A percentile compares a stretch with the other conserved stretches of the same genome.
These are phyloP conservation scores for Camillea tinctor DNA, from an alignment of 2,329 filamentous ascomycete genomes.

Conservation along the genomic window DNA sequence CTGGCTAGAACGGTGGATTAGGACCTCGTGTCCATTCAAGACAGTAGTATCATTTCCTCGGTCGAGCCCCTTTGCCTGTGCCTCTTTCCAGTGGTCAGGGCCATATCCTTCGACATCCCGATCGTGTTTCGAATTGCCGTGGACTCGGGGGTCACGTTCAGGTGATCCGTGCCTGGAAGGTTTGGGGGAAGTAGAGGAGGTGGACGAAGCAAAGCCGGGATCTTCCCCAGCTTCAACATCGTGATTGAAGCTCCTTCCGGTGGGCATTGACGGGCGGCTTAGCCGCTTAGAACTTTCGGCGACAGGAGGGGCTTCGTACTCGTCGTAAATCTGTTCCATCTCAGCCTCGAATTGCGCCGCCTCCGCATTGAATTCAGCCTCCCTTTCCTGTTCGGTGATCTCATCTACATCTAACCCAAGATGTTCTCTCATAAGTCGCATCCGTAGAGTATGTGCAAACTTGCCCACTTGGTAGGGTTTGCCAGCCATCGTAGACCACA, in stretches of 20 bases:
- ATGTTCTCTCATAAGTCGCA: slow-evolving; percentile 95
- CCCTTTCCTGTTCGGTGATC: slow-evolving; percentile 75
- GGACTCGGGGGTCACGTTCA: slow-evolving; percentile 53
- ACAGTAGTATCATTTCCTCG: slow-evolving; percentile 70
- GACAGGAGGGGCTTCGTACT: slow-evolving; percentile 29
- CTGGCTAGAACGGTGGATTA: slow-evolving; percentile 48
- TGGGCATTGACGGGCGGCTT: slow-evolving; percentile 13
- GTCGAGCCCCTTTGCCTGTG: slow-evolving; percentile 59
- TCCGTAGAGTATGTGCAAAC: slow-evolving; percentile 88
- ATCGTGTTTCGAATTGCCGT: slow-evolving; percentile 60
- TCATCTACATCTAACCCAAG: slow-evolving; percentile 93
- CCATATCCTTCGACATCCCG: slow-evolving; percentile 79
- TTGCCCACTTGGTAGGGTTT: slow-evolving; percentile 85
- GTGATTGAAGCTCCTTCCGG: slow-evolving; percentile 30
- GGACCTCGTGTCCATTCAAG: slow-evolving; percentile 66
- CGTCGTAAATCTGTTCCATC: slow-evolving; percentile 62
- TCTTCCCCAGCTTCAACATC: slow-evolving; percentile 22
- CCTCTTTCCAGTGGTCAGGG: slow-evolving; percentile 69
- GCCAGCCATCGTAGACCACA: slow-evolving; percentile 88
- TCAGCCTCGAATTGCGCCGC: slow-evolving; percentile 52
- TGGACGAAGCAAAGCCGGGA: slow-evolving; percentile 12
- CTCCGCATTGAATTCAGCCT: slow-evolving; percentile 62
- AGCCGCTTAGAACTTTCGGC: slow-evolving; percentile 18
- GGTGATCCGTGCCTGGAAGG: slow-evolving; percentile 36
- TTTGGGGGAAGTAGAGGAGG: slow-evolving; percentile 20